Evolutionary conservation across 2,329 filamentous ascomycete species (phyloP).

Genomic region (Hypoxylon sp.): DNA sequence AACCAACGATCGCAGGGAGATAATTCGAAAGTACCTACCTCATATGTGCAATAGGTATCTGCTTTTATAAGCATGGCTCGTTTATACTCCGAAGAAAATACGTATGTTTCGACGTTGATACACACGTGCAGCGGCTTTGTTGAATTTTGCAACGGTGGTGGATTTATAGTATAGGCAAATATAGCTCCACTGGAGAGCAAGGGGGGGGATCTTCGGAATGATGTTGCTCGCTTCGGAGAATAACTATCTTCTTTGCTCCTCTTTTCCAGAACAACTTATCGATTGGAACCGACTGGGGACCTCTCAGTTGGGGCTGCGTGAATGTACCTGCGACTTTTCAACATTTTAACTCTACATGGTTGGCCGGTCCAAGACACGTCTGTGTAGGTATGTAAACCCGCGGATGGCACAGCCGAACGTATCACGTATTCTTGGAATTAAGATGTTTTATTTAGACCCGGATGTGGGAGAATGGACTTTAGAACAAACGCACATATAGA

Average conservation of each 20-base stretch:
- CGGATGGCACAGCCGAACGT: slow-evolving; percentile 25
- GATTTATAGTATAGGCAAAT: slow-evolving; percentile 24
- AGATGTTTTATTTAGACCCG: slow-evolving; percentile 10
- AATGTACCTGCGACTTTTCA: slow-evolving; percentile 23
- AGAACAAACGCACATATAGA: slow-evolving; percentile 20
- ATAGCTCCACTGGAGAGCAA: slow-evolving; percentile 37
- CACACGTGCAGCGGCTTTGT: slow-evolving; percentile 23
- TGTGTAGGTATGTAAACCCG: slow-evolving; percentile 22
- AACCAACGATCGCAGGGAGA: neutral
- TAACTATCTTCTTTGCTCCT: slow-evolving; percentile 37
- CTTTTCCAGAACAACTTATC: slow-evolving; percentile 38
- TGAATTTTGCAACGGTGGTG: slow-evolving; percentile 9
- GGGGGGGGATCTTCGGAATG: slow-evolving; percentile 27
- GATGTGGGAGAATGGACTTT: slow-evolving; percentile 12
- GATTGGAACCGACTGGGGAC: slow-evolving; percentile 38
- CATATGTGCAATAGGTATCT: neutral
- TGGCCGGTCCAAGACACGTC: slow-evolving; percentile 6
- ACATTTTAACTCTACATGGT: slow-evolving; percentile 9
- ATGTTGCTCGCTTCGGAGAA: slow-evolving; percentile 41
- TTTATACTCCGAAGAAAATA: neutral
- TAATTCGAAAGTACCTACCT: neutral
- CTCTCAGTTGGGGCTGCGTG: slow-evolving; percentile 27
- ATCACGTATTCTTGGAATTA: slow-evolving; percentile 18
- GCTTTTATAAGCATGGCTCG: neutral
- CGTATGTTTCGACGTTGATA: neutral